Evolutionary conservation across 345 rosid genomes (phyloP).

Genomic region (Lagerstroemia speciosa): DNA sequence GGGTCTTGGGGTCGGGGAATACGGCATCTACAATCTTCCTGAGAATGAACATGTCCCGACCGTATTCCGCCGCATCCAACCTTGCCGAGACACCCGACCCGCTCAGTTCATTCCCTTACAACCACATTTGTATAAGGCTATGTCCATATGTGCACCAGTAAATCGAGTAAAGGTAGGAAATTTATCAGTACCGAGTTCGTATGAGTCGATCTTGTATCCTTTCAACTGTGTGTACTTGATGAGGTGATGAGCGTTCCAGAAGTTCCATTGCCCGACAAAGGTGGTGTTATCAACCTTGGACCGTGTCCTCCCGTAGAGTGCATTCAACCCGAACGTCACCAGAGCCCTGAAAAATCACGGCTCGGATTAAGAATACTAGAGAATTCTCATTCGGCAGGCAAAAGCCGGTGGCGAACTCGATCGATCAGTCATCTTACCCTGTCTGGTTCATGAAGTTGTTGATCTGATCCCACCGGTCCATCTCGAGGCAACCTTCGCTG

Average conservation of each 20-base stretch:
- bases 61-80: slow-evolving; percentile 28
- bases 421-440: slow-evolving; percentile 19
- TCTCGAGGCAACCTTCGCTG: slow-evolving; percentile 34
- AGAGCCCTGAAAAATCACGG: slow-evolving; percentile 28
- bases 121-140: not conserved
- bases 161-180: not conserved
- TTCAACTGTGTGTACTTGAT: slow-evolving; percentile 35
- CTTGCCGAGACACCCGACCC: slow-evolving; percentile 40
- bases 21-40: slow-evolving; percentile 26
- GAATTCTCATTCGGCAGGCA: no score
- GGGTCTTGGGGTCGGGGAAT: slow-evolving; percentile 20
- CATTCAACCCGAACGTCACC: slow-evolving; percentile 42
- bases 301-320: slow-evolving; percentile 29
- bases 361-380: no score
- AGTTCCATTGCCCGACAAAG: slow-evolving; percentile 41
- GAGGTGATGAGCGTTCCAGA: slow-evolving; percentile 31
- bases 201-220: slow-evolving; percentile 52
- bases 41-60: slow-evolving; percentile 22
- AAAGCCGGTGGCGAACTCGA: no score
- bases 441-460: slow-evolving; percentile 29
- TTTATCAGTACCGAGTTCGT: slow-evolving; percentile 34
- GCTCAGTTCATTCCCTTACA: slow-evolving; percentile 50
- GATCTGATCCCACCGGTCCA: slow-evolving; percentile 50
- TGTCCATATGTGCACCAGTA: not conserved
- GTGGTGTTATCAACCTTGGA: not conserved